Evolutionary conservation across 2,329 filamentous ascomycete species (phyloP), one percentile per base, ranked within the genome.

Genomic region (Fusarium pininemorale): DNA sequence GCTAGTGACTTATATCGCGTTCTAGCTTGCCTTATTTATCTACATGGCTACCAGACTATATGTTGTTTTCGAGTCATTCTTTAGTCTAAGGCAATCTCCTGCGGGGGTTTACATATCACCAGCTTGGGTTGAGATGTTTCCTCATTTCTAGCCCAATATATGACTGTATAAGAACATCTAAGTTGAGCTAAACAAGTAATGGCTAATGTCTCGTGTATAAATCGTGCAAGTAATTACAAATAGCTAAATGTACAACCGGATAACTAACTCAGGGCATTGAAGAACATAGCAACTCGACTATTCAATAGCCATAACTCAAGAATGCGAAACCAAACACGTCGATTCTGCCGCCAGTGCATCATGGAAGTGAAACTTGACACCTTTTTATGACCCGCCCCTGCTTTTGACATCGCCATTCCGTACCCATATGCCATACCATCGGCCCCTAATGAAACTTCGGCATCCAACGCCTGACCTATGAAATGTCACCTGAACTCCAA

Each of bases 401-500:
- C 59, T 71, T 66, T 59, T 62, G 60, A 63, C 24, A 53, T 56
- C 24, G 44, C 57, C 61, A 63, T 66, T 7, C 63, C 41, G 57
- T 53, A 64, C 65, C 47, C 61, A 38, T 55, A 65, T 51, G 47
- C 47, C 54, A 20, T 54, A 41, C 50, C 51, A 24, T 44, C 26
- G 38, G 37, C 51, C 47, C 55, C 55, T 72, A 50, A 64, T 63
- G 60, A 74, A 75, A 76, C 70, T 71, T 68, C 68, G 63, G 67
- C 72, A 78, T 75, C 71, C 67, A 76, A 77, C 72, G 61, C 74
- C 69, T 51, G 53, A 56, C 59, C 66, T 30, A 50, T 37, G 53
- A 61, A 56, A 45, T 55, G 12, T 50, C 38, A 32, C 42, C 51
- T 42, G 9, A 62, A 71, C 67, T 55, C 67, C 55, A 42, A 35